phyloP scores from a whole-genome alignment of 352 stramenopile genomes.

The Phytophthora palmivora region DNA sequence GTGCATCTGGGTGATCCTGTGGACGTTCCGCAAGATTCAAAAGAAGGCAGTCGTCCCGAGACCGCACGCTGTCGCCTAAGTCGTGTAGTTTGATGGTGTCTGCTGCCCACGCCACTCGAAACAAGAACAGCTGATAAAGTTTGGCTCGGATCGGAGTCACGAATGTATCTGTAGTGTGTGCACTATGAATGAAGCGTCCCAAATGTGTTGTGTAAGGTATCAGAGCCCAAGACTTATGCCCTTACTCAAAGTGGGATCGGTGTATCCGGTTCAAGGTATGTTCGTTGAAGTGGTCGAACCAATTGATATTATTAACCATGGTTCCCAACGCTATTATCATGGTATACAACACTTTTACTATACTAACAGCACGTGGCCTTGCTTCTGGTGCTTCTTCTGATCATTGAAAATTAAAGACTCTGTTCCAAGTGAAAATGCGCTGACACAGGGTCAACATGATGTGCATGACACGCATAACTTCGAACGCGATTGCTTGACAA shows the following conservation, averaged over 20 bases:
- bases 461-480: constrained; percentile 12
- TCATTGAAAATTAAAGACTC: neutral
- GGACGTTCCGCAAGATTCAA: constrained; percentile 49
- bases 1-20: constrained; percentile 46
- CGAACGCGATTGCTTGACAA: constrained; percentile 20
- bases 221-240: constrained; percentile 5
- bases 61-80: constrained; percentile 31
- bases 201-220: constrained; percentile 17
- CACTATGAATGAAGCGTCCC: constrained; percentile 36
- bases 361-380: neutral
- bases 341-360: neutral
- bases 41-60: constrained; percentile 45
- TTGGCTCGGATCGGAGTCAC: constrained; percentile 9
- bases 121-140: constrained; percentile 31
- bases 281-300: constrained; percentile 13
- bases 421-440: neutral
- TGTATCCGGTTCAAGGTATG: constrained; percentile 6
- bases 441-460: constrained; percentile 2
- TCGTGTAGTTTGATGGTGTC: neutral
- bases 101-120: neutral
- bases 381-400: neutral
- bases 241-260: constrained; percentile 10
- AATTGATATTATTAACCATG: constrained; percentile 12
- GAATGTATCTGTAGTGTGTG: constrained; percentile 40
- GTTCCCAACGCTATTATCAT: neutral